These are phyloP conservation scores for Fusarium burgessii DNA, from an alignment of 2,329 filamentous ascomycete genomes.

Conservation along the genomic window DNA sequence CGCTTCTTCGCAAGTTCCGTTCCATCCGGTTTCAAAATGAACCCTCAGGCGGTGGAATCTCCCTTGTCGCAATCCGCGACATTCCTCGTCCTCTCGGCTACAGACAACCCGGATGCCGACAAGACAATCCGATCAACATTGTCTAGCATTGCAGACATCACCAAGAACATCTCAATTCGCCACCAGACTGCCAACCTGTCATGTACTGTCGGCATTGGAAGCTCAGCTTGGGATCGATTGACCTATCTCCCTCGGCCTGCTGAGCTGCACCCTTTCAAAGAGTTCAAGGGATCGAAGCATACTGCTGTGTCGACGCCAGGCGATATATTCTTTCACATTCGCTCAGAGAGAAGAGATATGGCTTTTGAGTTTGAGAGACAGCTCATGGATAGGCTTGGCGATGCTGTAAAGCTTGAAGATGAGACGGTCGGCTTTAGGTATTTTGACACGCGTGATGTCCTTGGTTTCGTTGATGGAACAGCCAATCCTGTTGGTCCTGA, in stretches of 20 bases:
- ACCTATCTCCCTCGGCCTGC: constrained; percentile 58
- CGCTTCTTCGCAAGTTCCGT: background rate
- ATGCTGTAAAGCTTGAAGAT: constrained; percentile 61
- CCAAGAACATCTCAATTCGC: constrained; percentile 66
- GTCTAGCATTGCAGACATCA: constrained; percentile 57
- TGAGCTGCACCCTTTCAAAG: constrained; percentile 64
- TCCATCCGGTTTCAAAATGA: constrained; percentile 21
- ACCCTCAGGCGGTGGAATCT: constrained; percentile 59
- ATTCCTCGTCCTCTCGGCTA: constrained; percentile 63
- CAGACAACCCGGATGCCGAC: constrained; percentile 51
- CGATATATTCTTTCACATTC: constrained; percentile 69
- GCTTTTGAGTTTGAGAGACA: constrained; percentile 71
- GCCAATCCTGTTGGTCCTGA: constrained; percentile 66
- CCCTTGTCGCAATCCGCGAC: constrained; percentile 65
- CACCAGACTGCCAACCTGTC: constrained; percentile 58
- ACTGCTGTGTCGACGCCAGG: constrained; percentile 67
- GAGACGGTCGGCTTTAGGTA: constrained; percentile 69
- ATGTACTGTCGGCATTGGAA: constrained; percentile 68
- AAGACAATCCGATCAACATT: constrained; percentile 58
- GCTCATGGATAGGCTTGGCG: constrained; percentile 61
- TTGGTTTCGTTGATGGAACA: constrained; percentile 71
- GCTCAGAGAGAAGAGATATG: constrained; percentile 66
- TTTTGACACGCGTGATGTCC: constrained; percentile 68
- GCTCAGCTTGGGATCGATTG: constrained; percentile 62
- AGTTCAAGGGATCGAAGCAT: constrained; percentile 61